Evolutionary conservation across 352 stramenopile genomes (phyloP).

Genomic region (Pythium phragmitis): DNA sequence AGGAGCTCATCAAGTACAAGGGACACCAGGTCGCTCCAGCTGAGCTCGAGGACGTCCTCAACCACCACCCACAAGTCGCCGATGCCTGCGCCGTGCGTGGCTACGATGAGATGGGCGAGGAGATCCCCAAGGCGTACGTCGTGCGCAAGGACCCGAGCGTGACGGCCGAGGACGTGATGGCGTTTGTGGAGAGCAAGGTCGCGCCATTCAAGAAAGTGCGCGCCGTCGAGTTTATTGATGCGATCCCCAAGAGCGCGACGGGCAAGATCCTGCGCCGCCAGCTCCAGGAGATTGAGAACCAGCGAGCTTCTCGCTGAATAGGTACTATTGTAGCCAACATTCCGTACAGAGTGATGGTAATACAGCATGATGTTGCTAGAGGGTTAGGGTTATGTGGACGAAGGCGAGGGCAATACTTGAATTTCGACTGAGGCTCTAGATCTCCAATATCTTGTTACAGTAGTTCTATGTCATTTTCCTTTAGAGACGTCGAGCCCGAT

Average conservation of each 20-base stretch:
- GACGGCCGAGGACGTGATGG: conserved; percentile 60
- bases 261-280: conserved; percentile 92
- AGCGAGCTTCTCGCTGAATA: neutral
- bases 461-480: too few species aligned
- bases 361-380: too few species aligned
- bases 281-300: conserved; percentile 36
- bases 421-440: too few species aligned
- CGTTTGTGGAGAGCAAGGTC: conserved; percentile 74
- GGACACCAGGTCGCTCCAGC: conserved; percentile 90
- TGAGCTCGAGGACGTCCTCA: conserved; percentile 90
- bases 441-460: too few species aligned
- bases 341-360: neutral
- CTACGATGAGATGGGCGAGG: conserved; percentile 54
- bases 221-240: conserved; percentile 79
- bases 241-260: conserved; percentile 89
- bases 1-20: conserved; percentile 96
- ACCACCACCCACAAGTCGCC: conserved; percentile 56
- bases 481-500: too few species aligned
- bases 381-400: too few species aligned
- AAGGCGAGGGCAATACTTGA: too few species aligned
- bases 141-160: conserved; percentile 59
- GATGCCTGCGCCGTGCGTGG: conserved; percentile 54
- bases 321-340: neutral
- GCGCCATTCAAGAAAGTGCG: conserved; percentile 73
- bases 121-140: conserved; percentile 91